These are phyloP conservation scores for Xanthoconium separans DNA, from an alignment of 1,284 basidiomycete species.

Conservation along the genomic window DNA sequence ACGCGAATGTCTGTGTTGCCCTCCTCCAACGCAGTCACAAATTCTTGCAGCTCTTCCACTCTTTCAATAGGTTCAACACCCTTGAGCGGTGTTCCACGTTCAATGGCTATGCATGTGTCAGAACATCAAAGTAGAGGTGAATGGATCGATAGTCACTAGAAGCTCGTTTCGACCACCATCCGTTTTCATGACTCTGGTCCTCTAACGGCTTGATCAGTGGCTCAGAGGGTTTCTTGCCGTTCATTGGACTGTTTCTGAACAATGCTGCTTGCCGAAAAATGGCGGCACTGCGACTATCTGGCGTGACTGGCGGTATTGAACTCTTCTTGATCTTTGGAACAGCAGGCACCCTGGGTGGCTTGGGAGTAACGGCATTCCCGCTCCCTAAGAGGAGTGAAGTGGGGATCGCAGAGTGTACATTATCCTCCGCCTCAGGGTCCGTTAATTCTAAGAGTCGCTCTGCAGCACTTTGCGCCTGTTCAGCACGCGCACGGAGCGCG, in stretches of 20 bases:
- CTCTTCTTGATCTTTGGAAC: constrained; percentile 28
- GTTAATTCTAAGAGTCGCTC: constrained; percentile 77
- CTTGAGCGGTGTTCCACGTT: constrained; percentile 44
- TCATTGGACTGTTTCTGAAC: constrained; percentile 72
- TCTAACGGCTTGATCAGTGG: constrained; percentile 66
- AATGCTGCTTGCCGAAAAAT: constrained; percentile 74
- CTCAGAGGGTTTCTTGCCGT: constrained; percentile 42
- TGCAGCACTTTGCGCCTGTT: constrained; percentile 86
- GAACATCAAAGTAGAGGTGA: constrained; percentile 6
- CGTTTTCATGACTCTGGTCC: constrained; percentile 59
- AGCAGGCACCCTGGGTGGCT: constrained; percentile 28
- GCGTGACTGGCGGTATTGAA: constrained; percentile 52
- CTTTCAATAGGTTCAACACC: constrained; percentile 38
- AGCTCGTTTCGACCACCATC: constrained; percentile 77
- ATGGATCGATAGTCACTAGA: constrained; percentile 41
- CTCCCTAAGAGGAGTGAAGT: constrained; percentile 52
- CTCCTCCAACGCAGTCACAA: constrained; percentile 52
- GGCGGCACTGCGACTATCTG: constrained; percentile 53
- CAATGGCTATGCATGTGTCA: constrained; percentile 45
- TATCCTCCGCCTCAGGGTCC: constrained; percentile 65
- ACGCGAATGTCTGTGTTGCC: constrained; percentile 48
- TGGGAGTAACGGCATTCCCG: constrained; percentile 39
- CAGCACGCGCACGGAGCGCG: constrained; percentile 78
- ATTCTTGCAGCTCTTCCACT: constrained; percentile 49
- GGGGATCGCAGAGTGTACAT: constrained; percentile 52